These are phyloP conservation scores for Neocucurbitaria cava DNA, from an alignment of 2,329 filamentous ascomycete genomes.

Conservation along the genomic window DNA sequence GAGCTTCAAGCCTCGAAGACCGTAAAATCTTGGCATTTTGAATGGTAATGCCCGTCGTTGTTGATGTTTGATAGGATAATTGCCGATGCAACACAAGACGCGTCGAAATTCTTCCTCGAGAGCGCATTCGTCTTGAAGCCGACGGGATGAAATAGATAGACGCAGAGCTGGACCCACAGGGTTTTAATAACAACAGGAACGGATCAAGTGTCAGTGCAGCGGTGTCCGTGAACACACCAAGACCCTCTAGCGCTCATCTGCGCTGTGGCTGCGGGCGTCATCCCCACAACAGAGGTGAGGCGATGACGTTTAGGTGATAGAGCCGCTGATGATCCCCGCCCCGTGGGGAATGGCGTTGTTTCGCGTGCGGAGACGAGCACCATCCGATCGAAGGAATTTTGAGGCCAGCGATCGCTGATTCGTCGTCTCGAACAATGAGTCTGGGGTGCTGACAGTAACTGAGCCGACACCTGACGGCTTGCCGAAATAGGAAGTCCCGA, in stretches of 20 bases:
- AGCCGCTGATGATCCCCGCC: slow-evolving; percentile 17
- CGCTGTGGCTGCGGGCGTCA: slow-evolving; percentile 14
- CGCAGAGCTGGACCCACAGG: not conserved
- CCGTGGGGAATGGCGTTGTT: slow-evolving; percentile 9
- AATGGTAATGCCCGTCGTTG: not conserved
- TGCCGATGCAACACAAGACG: not conserved
- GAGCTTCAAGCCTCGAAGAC: slow-evolving; percentile 69
- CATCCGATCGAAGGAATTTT: slow-evolving; percentile 1
- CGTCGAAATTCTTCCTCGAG: not conserved
- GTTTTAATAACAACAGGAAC: slow-evolving; percentile 4
- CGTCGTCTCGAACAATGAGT: not conserved
- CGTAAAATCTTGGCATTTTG: slow-evolving; percentile 61
- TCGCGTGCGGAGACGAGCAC: slow-evolving; percentile 22
- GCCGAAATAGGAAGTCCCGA: slow-evolving; percentile 1
- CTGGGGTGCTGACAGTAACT: not conserved
- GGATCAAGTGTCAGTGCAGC: slow-evolving; percentile 12
- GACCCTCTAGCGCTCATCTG: slow-evolving; percentile 5
- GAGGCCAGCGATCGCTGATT: not conserved
- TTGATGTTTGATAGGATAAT: not conserved
- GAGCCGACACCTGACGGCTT: not conserved
- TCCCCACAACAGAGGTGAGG: slow-evolving; percentile 11
- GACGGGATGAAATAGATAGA: not conserved
- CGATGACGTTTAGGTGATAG: slow-evolving; percentile 21
- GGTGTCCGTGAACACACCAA: slow-evolving; percentile 8
- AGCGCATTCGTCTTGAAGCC: not conserved